Base-by-base conservation (phyloP, 345 rosid species). In the Gossypium raimondii region DNA sequence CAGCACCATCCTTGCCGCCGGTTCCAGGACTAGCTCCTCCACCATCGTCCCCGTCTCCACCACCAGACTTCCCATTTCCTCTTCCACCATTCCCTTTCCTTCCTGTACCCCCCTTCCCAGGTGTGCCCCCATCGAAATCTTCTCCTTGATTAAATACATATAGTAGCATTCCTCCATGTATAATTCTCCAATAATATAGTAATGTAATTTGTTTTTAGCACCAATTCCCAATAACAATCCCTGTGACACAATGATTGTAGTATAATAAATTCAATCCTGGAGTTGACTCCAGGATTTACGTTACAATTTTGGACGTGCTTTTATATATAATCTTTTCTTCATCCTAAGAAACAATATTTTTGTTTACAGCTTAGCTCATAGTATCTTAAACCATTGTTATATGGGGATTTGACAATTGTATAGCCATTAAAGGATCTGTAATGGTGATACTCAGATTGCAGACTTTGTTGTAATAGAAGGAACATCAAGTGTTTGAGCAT, bases 121-220 rank as follows among this genome's bases (percentile, higher is more conserved):
- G 86, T 43, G 10, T 62, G 70, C 89, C 91, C 4, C 85, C 88
- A 10, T 83, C 86, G 53, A 78, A 75, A 73, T 69, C 80, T 24
- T 53, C 84, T 50, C 82, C 86, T 57, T 83, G 69, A 76, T 60
- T 48, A 38, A 52, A 70, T 18, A 34, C 41, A 34, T 34, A 34
- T 34, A 2, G 2, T 57, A 56, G 47, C 22, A 16, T 25, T 52
- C 38, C 7, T 58, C 56, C 47, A 7, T 71, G 77, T 76, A 76
- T 8, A 55, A 61, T 68, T 55, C 69, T 27, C 60, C 74, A 44
- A 68, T 67, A 57, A 41, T 61, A 61, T 17, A 61, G 43, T 9
- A 9, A 64, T 48, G 72, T 68, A 68, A 68, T 50, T 68, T 68
- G 58, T n/a, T 3, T 57, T 57, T 8, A 45, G 9, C 27, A 29